These are phyloP conservation scores for Aquilaria yunnanensis DNA, from an alignment of 345 rosid species.

Conservation along the genomic window DNA sequence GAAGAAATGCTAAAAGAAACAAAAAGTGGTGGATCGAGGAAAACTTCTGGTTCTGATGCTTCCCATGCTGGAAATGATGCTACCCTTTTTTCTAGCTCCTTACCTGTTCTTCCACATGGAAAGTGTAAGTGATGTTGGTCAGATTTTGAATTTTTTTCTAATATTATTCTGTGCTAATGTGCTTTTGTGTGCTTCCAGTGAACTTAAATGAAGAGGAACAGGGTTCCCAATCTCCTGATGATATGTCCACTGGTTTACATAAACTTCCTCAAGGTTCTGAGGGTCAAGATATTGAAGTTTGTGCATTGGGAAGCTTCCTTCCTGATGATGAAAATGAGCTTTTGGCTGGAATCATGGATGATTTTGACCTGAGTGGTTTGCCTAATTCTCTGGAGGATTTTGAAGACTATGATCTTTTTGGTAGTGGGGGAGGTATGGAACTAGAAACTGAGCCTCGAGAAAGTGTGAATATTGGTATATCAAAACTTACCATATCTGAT, in stretches of 20 bases:
- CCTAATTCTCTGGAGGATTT: slow-evolving; percentile 56
- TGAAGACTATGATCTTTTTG: slow-evolving; percentile 67
- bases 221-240: slow-evolving; percentile 29
- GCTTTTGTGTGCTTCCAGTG: slow-evolving; percentile 33
- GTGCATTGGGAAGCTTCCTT: slow-evolving; percentile 38
- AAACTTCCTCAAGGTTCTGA: slow-evolving; percentile 23
- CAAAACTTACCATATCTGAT: slow-evolving; percentile 43
- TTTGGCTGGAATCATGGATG: slow-evolving; percentile 63
- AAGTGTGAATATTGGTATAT: slow-evolving; percentile 32
- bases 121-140: slow-evolving; percentile 33
- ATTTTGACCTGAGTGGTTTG: slow-evolving; percentile 50
- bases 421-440: slow-evolving; percentile 77
- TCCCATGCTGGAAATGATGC: slow-evolving; percentile 42
- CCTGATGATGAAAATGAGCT: slow-evolving; percentile 71
- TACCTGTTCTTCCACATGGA: slow-evolving; percentile 59
- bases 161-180: slow-evolving; percentile 15
- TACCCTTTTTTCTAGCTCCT: slow-evolving; percentile 60
- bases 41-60: slow-evolving; percentile 28
- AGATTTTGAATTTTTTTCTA: background rate
- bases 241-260: slow-evolving; percentile 24
- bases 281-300: slow-evolving; percentile 30
- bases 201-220: slow-evolving; percentile 29
- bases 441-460: slow-evolving; percentile 47
- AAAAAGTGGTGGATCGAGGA: slow-evolving; percentile 30
- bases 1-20: slow-evolving; percentile 26